A percentile compares a stretch with the other conserved stretches of the same genome.
phyloP scores from a whole-genome alignment of 2,329 filamentous ascomycete species.

The Hypoxylon sp. region DNA sequence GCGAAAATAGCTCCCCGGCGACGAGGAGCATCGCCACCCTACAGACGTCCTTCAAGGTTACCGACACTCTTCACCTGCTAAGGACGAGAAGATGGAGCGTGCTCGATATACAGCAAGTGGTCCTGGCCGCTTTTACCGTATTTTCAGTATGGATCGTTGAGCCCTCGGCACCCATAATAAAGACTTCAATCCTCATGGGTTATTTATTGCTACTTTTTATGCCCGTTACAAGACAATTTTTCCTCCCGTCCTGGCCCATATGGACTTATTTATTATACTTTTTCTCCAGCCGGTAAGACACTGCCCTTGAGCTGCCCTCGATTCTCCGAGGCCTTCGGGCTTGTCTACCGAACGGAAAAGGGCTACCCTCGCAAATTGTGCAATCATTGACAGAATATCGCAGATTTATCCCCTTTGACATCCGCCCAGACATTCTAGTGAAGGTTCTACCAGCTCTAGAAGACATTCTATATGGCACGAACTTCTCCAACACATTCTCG shows the following conservation, averaged over 20 bases:
- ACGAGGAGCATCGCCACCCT: slow-evolving; percentile 68
- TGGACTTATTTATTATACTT: slow-evolving; percentile 91
- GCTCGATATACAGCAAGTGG: slow-evolving; percentile 86
- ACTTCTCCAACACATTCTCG: slow-evolving; percentile 94
- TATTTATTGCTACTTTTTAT: slow-evolving; percentile 79
- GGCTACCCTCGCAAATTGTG: not conserved
- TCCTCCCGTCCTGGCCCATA: slow-evolving; percentile 86
- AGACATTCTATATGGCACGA: slow-evolving; percentile 95
- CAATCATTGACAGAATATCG: not conserved
- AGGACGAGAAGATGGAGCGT: slow-evolving; percentile 82
- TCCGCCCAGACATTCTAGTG: slow-evolving; percentile 94
- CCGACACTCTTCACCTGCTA: slow-evolving; percentile 80
- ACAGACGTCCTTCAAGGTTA: slow-evolving; percentile 84
- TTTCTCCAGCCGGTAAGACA: slow-evolving; percentile 86
- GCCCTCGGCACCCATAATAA: slow-evolving; percentile 81
- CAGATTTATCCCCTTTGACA: slow-evolving; percentile 90
- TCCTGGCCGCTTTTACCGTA: slow-evolving; percentile 78
- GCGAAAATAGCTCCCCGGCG: slow-evolving; percentile 20
- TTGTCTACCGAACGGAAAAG: not conserved
- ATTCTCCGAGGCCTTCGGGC: not conserved
- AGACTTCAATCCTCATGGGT: slow-evolving; percentile 76
- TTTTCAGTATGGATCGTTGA: slow-evolving; percentile 84
- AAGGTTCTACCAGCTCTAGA: slow-evolving; percentile 93
- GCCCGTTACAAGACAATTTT: slow-evolving; percentile 89
- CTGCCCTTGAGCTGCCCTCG: slow-evolving; percentile 32